These are phyloP conservation scores for Fomitopsis pulvina DNA, from an alignment of 768 basidiomycete species.

Conservation along the genomic window DNA sequence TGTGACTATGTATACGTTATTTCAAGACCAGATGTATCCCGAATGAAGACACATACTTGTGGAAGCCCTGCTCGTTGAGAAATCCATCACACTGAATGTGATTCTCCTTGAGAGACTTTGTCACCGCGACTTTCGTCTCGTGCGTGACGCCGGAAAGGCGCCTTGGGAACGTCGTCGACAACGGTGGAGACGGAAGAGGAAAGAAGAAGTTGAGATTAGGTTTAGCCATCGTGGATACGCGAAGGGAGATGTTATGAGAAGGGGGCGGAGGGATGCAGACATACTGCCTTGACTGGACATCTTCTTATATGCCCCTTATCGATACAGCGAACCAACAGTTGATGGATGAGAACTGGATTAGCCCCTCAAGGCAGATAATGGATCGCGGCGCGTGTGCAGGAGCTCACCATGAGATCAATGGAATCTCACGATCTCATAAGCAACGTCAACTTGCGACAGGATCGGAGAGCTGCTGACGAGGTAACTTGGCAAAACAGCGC, in stretches of 20 bases:
- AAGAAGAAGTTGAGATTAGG: slow-evolving; percentile 1
- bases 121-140: slow-evolving; percentile 25
- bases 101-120: slow-evolving; percentile 38
- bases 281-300: too few relatives aligned
- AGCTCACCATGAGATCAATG: too few relatives aligned
- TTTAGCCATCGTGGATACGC: background rate
- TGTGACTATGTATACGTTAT: background rate
- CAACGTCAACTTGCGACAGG: too few relatives aligned
- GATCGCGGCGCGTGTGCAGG: too few relatives aligned
- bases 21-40: background rate
- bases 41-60: slow-evolving; percentile 36
- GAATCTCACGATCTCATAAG: too few relatives aligned
- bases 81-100: slow-evolving; percentile 43
- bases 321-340: too few relatives aligned
- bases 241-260: background rate
- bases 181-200: slow-evolving; percentile 5
- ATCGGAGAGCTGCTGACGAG: too few relatives aligned
- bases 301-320: too few relatives aligned
- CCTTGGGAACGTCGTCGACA: slow-evolving; percentile 6
- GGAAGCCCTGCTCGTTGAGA: slow-evolving; percentile 38
- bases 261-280: too few relatives aligned
- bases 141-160: slow-evolving; percentile 18
- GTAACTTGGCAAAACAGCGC: too few relatives aligned
- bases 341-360: too few relatives aligned
- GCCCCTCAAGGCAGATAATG: too few relatives aligned